Evolutionary conservation across 345 rosid species (phyloP).

Genomic region (Alliaria petiolata): DNA sequence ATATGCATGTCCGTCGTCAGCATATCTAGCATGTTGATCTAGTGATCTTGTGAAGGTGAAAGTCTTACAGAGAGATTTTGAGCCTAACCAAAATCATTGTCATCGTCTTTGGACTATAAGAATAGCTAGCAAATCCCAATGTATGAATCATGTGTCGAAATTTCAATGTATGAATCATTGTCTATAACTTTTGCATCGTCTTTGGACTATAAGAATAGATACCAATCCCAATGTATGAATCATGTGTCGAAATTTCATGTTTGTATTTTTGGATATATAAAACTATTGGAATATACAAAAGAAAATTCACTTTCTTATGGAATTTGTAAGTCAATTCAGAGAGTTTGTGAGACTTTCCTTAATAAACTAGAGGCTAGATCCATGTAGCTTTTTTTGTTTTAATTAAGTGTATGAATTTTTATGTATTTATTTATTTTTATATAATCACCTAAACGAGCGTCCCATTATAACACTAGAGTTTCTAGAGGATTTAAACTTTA

Average conservation of each 20-base stretch:
- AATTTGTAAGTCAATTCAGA: background rate
- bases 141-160: background rate
- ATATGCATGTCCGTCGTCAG: too few species aligned
- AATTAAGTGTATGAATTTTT: background rate
- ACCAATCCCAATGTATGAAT: background rate
- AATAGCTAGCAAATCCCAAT: too few species aligned
- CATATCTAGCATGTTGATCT: too few species aligned
- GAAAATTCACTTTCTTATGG: background rate
- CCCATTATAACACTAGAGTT: constrained; percentile 22
- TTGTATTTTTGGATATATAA: background rate
- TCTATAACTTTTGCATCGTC: too few species aligned
- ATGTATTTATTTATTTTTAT: background rate
- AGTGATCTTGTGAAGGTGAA: too few species aligned
- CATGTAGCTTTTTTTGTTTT: background rate
- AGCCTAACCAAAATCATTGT: too few species aligned
- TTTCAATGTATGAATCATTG: too few species aligned
- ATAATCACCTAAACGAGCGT: constrained; percentile 23
- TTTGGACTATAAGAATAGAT: too few species aligned
- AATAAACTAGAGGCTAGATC: background rate
- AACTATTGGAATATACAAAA: background rate
- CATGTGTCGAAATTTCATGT: background rate
- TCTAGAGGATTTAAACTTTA: background rate
- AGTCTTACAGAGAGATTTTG: too few species aligned
- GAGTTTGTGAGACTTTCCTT: background rate
- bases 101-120: too few species aligned